Base-by-base conservation (phyloP, 129 eudicot genomes). In the Tanacetum coccineum region DNA sequence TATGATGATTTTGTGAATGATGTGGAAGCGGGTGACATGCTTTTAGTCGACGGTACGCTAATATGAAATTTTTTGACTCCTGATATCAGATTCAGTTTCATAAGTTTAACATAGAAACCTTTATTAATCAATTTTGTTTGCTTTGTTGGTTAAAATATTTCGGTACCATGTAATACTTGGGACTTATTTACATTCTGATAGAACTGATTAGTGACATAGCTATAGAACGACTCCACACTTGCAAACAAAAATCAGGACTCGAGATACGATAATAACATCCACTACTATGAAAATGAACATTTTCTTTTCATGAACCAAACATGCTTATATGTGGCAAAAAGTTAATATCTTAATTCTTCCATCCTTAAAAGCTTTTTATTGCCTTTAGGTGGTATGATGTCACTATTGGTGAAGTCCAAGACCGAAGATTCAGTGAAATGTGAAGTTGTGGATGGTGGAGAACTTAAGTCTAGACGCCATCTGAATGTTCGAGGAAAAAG, bases 391-490 rank as follows among this genome's bases (percentile, higher is more conserved):
- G 98, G 98, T 67, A 93, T 93, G 98, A 93, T 93, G 96, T 93
- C 96, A 28, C 75, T 93, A 0, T 17, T 76, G 61, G 98, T 93
- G 63, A 93, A 86, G 66, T 93, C 91, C 15, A 93, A 88, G 81
- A 84, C 95, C 3, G 87, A 71, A 78, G 98, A 93, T 74, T 86
- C 92, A n/a, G 98, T 93, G 39, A 93, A 84, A 70, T 93, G 98
- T 79, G 98, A 88, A 80, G 98, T 88, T 69, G 84, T 93, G 75
- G 98, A 93, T 81, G 98, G 98, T 1, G 98, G 98, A 67, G 96
- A 88, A 76, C 98, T 93, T 50, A 93, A 93, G 75, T 93, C 98
- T 47, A 78, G 98, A 72, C 75, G 98, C 6, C 98, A 93, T 89
- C 81, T 93, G 18, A 93, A 93, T 79, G 98, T 93, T 64, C 77